These are phyloP conservation scores for Penicillium corylophilum DNA, from an alignment of 2,329 filamentous ascomycete species.

Conservation along the genomic window DNA sequence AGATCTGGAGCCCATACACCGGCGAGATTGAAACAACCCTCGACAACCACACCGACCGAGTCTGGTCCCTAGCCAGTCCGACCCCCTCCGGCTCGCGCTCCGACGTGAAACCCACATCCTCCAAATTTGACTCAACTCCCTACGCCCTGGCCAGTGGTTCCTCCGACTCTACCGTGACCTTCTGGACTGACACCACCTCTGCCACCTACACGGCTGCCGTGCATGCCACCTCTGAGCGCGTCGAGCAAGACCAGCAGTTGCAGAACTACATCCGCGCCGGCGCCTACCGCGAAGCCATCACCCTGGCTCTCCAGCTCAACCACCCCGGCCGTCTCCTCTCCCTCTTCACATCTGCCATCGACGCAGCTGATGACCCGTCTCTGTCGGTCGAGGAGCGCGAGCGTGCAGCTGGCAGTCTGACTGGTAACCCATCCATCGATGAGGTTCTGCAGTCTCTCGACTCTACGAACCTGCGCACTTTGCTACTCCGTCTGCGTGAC, in stretches of 20 bases:
- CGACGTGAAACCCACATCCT: constrained; percentile 30
- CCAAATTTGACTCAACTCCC: constrained; percentile 37
- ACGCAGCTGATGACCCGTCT: constrained; percentile 63
- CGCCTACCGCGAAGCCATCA: constrained; percentile 90
- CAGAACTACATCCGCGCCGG: constrained; percentile 87
- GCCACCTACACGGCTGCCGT: constrained; percentile 74
- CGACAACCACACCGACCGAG: constrained; percentile 94
- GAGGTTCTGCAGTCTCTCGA: constrained; percentile 75
- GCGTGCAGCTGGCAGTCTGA: constrained; percentile 36
- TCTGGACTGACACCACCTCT: constrained; percentile 90
- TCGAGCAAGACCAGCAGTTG: constrained; percentile 92
- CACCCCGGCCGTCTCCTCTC: constrained; percentile 84
- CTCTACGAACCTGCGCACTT: constrained; percentile 79
- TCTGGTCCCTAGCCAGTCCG: constrained; percentile 82
- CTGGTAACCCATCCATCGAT: constrained; percentile 64
- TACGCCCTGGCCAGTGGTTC: constrained; percentile 84
- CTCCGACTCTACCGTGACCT: constrained; percentile 87
- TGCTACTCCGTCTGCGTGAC: constrained; percentile 80
- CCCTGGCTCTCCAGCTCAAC: constrained; percentile 86
- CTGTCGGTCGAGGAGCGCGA: constrained; percentile 27
- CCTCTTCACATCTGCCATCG: constrained; percentile 78
- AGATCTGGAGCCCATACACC: constrained; percentile 86
- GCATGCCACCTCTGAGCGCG: constrained; percentile 70
- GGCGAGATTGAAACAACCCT: constrained; percentile 86
- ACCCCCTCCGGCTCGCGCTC: constrained; percentile 38